phyloP scores from a whole-genome alignment of 495 filamentous ascomycete species.

The Neurospora terricola region DNA sequence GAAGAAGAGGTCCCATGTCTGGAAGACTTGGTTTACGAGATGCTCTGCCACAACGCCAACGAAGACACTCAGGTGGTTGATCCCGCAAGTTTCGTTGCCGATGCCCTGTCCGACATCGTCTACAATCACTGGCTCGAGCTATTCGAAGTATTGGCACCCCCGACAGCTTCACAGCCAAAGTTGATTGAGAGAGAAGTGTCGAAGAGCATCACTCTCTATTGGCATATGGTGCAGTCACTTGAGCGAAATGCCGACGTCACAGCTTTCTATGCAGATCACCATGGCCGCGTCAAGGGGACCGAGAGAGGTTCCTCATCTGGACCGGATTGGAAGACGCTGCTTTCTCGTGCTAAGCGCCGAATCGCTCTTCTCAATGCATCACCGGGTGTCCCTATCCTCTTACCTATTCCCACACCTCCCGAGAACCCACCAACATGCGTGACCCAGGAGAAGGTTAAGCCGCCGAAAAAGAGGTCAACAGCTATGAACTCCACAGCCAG shows the following conservation, averaged over 20 bases:
- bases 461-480: not conserved
- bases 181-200: not conserved
- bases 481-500: not conserved
- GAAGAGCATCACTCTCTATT: slow-evolving; percentile 11
- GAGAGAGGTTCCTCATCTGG: not conserved
- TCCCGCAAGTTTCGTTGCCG: not conserved
- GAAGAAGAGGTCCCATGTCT: slow-evolving; percentile 11
- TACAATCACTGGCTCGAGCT: slow-evolving; percentile 26
- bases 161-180: not conserved
- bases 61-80: slow-evolving; percentile 1
- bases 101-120: slow-evolving; percentile 17
- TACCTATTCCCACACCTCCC: not conserved
- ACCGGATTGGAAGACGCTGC: slow-evolving; percentile 18
- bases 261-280: not conserved
- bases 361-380: slow-evolving; percentile 9
- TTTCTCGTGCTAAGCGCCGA: slow-evolving; percentile 18
- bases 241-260: slow-evolving; percentile 22
- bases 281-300: not conserved
- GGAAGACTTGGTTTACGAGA: slow-evolving; percentile 15
- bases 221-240: slow-evolving; percentile 20
- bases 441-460: not conserved
- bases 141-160: slow-evolving; percentile 19
- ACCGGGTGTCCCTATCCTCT: not conserved
- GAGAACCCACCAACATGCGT: not conserved
- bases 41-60: slow-evolving; percentile 3